Evolutionary conservation across 345 rosid species (phyloP).

Genomic region (Balakata baccata): DNA sequence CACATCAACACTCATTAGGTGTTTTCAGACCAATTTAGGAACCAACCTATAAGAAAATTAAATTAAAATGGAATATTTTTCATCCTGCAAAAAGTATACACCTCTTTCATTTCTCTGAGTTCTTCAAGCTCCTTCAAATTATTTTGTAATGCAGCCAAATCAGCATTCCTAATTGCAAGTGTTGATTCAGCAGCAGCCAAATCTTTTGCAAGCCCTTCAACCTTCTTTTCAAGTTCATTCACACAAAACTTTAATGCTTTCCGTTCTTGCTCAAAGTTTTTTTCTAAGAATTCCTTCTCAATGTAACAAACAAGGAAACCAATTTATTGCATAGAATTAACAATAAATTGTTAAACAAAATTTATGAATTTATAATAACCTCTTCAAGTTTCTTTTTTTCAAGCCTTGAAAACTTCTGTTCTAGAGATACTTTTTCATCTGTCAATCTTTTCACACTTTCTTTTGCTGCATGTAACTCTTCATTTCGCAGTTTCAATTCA

Average conservation of each 20-base stretch:
- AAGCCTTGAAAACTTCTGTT: slow-evolving; percentile 53
- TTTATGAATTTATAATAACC: slow-evolving; percentile 35
- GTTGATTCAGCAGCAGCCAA: slow-evolving; percentile 51
- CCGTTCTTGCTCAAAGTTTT: slow-evolving; percentile 62
- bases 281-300: slow-evolving; percentile 53
- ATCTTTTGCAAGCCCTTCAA: slow-evolving; percentile 50
- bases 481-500: slow-evolving; percentile 58
- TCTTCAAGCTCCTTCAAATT: slow-evolving; percentile 85
- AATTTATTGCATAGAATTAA: neutral
- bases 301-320: neutral
- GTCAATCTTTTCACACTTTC: slow-evolving; percentile 46
- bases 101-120: slow-evolving; percentile 95
- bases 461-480: slow-evolving; percentile 51
- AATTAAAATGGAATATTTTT: neutral
- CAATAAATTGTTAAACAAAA: neutral
- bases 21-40: neutral
- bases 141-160: slow-evolving; percentile 54
- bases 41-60: neutral
- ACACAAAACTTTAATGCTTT: slow-evolving; percentile 54
- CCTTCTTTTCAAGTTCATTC: slow-evolving; percentile 63
- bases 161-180: slow-evolving; percentile 47
- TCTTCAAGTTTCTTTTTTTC: slow-evolving; percentile 64
- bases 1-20: slow-evolving; percentile 1
- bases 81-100: slow-evolving; percentile 19
- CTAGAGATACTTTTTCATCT: slow-evolving; percentile 56